phyloP scores from a whole-genome alignment of 495 filamentous ascomycete species.

The Copromyces sp. region DNA sequence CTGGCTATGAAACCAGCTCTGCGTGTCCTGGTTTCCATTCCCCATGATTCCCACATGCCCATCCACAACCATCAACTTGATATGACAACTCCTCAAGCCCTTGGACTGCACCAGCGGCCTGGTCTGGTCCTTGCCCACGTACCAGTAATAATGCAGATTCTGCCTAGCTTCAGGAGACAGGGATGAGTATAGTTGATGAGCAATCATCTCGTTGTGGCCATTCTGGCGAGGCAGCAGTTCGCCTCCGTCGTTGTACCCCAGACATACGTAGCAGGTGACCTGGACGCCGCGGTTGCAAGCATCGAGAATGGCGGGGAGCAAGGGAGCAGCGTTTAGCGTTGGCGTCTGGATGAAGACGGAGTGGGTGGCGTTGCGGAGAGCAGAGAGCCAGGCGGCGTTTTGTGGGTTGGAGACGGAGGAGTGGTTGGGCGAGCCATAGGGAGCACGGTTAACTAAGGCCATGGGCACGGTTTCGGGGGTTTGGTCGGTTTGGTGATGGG shows the following conservation, averaged over 20 bases:
- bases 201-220: conserved; percentile 64
- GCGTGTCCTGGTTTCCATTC: conserved; percentile 74
- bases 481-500: conserved; percentile 15
- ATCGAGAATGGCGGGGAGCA: conserved; percentile 49
- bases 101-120: conserved; percentile 49
- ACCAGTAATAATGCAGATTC: conserved; percentile 50
- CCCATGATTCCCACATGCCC: conserved; percentile 57
- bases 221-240: conserved; percentile 66
- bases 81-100: conserved; percentile 57
- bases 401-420: conserved; percentile 53
- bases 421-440: conserved; percentile 53
- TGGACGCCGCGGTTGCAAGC: conserved; percentile 56
- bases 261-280: conserved; percentile 58
- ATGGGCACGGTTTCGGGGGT: conserved; percentile 53
- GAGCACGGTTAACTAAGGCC: conserved; percentile 57
- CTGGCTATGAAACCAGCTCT: conserved; percentile 67
- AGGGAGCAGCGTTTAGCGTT: conserved; percentile 60
- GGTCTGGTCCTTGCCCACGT: conserved; percentile 63
- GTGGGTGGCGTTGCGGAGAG: conserved; percentile 49
- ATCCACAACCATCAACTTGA: conserved; percentile 70
- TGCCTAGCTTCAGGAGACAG: conserved; percentile 38
- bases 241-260: conserved; percentile 71
- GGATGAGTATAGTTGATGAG: conserved; percentile 44
- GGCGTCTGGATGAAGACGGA: conserved; percentile 66
- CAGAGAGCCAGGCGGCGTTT: conserved; percentile 60